A percentile compares a stretch with the other conserved stretches of the same genome.
phyloP scores from a whole-genome alignment of 352 stramenopile species.

The Elongisporangium anandrum region DNA sequence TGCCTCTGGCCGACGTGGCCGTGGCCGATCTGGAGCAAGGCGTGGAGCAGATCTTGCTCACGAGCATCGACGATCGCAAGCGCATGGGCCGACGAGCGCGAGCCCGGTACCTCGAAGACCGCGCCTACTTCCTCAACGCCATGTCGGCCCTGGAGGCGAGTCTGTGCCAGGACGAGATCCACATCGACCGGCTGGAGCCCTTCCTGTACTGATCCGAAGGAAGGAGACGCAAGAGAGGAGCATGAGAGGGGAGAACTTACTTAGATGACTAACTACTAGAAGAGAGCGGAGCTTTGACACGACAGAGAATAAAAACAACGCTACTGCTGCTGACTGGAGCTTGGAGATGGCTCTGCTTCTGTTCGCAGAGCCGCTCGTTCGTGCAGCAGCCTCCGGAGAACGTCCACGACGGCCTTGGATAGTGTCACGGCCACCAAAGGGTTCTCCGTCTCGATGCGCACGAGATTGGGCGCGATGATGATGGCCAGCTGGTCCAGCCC shows the following conservation, averaged over 20 bases:
- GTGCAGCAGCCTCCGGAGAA: constrained; percentile 56
- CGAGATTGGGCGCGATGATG: constrained; percentile 86
- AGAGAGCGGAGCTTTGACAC: background rate
- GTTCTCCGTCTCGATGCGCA: constrained; percentile 81
- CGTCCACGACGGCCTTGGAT: constrained; percentile 82
- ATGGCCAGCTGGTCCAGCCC: constrained; percentile 88
- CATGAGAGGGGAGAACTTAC: background rate
- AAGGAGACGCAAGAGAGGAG: background rate
- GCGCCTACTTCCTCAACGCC: constrained; percentile 75
- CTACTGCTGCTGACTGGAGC: background rate
- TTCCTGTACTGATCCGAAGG: constrained; percentile 55
- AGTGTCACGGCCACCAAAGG: constrained; percentile 81
- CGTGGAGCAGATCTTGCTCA: constrained; percentile 63
- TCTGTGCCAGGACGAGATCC: constrained; percentile 76
- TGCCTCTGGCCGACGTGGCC: constrained; percentile 63
- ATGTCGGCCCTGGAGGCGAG: constrained; percentile 77
- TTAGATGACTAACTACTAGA: background rate
- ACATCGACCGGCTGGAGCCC: constrained; percentile 66
- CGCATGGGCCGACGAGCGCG: constrained; percentile 65
- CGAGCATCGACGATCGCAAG: constrained; percentile 69
- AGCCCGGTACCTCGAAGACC: constrained; percentile 71
- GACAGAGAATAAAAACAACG: background rate
- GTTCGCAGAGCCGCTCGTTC: constrained; percentile 9
- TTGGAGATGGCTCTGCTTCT: background rate
- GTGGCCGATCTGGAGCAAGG: constrained; percentile 59